Conservation (phyloP, 139 green algal genomes). For the Tetratostichococcus sp. region DNA sequence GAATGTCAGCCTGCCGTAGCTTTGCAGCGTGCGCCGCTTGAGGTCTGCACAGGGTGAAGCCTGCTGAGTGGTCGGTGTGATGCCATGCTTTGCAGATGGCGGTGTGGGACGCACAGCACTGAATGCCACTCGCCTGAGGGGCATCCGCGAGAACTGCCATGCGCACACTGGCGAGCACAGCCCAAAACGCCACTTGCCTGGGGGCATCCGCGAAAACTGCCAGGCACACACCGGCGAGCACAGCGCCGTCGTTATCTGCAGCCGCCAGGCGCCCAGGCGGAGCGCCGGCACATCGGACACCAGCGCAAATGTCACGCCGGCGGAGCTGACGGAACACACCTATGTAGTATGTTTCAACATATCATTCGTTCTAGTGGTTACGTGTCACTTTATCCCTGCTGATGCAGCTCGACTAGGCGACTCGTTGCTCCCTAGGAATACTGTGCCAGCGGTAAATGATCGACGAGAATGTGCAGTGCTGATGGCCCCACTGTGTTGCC, state of each 20-base stretch:
- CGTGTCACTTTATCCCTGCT: too few species aligned
- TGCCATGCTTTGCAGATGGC: too few species aligned
- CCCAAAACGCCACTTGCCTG: too few species aligned
- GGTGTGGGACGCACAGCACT: too few species aligned
- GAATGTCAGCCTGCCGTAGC: neutral
- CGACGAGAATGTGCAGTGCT: neutral
- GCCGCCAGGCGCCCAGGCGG: neutral
- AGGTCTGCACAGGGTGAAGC: neutral
- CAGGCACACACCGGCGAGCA: neutral
- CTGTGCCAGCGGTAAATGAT: too few species aligned
- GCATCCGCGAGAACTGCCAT: neutral
- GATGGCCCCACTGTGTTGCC: neutral
- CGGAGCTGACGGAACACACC: neutral
- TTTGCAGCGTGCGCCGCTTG: neutral
- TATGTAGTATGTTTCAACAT: too few species aligned
- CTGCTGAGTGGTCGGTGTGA: too few species aligned
- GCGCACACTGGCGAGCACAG: neutral
- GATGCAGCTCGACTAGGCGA: too few species aligned
- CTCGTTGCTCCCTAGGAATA: too few species aligned
- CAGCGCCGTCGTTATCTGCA: conserved; percentile 1
- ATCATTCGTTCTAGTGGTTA: too few species aligned
- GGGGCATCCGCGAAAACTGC: neutral
- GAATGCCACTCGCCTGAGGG: neutral
- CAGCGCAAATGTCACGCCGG: neutral
- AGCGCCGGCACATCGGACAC: neutral